Percentiles rank a stretch among this genome's conserved stretches.
These are phyloP conservation scores for Abelmoschus esculentus DNA, from an alignment of 345 rosid species.

Conservation along the genomic window DNA sequence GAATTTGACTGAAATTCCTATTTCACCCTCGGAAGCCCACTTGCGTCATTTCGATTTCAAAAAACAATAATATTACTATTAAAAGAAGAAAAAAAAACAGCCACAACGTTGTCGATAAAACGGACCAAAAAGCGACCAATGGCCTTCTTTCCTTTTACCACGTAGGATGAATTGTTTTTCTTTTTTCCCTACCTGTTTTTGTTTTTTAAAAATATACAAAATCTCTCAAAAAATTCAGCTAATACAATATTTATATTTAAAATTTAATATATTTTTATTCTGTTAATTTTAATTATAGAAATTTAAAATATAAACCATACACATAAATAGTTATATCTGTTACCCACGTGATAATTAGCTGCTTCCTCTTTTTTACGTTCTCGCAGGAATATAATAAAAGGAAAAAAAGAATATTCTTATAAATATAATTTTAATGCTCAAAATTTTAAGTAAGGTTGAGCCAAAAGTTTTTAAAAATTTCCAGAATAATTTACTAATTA, in stretches of 20 bases:
- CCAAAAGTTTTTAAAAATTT: background rate
- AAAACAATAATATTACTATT: too few species aligned
- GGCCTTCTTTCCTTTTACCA: slow-evolving; percentile 17
- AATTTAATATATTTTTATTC: background rate
- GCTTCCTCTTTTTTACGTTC: background rate
- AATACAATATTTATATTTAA: background rate
- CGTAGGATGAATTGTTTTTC: slow-evolving; percentile 6
- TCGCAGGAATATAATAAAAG: too few species aligned
- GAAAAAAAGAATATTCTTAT: background rate
- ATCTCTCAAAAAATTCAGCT: background rate
- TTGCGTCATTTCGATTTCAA: background rate
- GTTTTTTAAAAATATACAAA: background rate
- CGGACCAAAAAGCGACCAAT: slow-evolving; percentile 33
- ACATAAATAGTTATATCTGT: background rate
- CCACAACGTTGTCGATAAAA: slow-evolving; percentile 19
- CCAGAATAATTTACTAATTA: background rate
- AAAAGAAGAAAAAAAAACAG: background rate
- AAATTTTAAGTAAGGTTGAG: background rate
- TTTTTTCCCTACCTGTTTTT: slow-evolving; percentile 14
- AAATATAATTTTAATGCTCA: background rate
- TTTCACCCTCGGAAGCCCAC: slow-evolving; percentile 15
- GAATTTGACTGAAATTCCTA: slow-evolving; percentile 16
- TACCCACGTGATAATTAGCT: slow-evolving; percentile 15
- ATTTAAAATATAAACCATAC: background rate
- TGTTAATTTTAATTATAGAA: too few species aligned